Percentiles rank a stretch among this genome's conserved stretches.
These are phyloP conservation scores for Penicillium sp. DNA, from an alignment of 2,329 filamentous ascomycete species.

Conservation along the genomic window DNA sequence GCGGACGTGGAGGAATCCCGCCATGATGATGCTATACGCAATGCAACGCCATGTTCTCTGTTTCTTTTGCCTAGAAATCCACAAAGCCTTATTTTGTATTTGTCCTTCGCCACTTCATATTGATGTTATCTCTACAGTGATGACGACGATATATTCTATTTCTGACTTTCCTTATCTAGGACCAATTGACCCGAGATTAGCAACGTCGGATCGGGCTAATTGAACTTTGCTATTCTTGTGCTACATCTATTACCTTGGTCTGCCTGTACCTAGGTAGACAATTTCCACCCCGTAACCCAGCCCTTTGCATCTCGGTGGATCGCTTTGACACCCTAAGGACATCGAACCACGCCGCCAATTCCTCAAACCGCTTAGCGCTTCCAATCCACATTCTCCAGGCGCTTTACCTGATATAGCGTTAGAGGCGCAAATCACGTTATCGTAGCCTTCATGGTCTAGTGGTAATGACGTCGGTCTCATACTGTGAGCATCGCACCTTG, in stretches of 20 bases:
- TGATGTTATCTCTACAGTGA: background rate
- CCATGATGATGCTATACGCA: slow-evolving; percentile 27
- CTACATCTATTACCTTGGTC: background rate
- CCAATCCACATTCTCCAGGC: too few relatives aligned
- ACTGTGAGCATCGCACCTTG: slow-evolving; percentile 13
- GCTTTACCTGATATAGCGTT: background rate
- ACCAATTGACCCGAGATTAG: background rate
- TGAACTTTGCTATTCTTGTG: background rate
- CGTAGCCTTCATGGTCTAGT: slow-evolving; percentile 23
- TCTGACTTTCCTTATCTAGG: background rate
- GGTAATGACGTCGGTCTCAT: slow-evolving; percentile 27
- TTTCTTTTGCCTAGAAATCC: slow-evolving; percentile 17
- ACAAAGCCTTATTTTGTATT: slow-evolving; percentile 18
- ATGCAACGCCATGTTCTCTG: slow-evolving; percentile 20
- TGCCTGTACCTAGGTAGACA: background rate
- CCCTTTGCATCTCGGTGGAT: background rate
- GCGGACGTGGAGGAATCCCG: slow-evolving; percentile 16
- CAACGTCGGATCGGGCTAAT: background rate
- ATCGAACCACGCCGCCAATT: background rate
- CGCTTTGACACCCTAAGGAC: background rate
- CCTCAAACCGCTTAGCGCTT: background rate
- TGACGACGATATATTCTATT: background rate
- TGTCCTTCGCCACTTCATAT: background rate
- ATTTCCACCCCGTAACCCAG: background rate
- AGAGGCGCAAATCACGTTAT: background rate